Base-by-base conservation (phyloP, 345 rosid genomes). In the Angophora floribunda region DNA sequence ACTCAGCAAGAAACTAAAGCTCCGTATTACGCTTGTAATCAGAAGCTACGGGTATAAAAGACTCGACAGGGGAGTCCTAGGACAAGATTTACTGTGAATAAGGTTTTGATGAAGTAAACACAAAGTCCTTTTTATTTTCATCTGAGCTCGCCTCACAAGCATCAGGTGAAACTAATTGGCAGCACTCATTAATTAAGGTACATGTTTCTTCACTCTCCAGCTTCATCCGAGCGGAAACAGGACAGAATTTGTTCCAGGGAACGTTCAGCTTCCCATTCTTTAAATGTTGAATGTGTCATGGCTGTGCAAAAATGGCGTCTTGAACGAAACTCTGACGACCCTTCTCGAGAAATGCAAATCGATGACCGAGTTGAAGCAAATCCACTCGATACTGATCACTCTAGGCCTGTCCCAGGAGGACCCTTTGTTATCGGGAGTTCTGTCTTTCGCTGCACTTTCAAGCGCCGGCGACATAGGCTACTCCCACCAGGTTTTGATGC, bases 281-380 rank as follows among this genome's bases (percentile, higher is more conserved):
- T 92, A 89, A 88, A 93, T 94, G 96, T 85, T 90, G 94, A 92
- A 91, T 90, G 90, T 90, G 45, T 87, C 90, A 63, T 86, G 88
- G 86, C 75, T 91, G 14, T 87, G 90, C 53, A 87, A 78, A 36
- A 90, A 88, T 47, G 49, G 52, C 49, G 70, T 13, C 59, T 75
- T 52, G 12, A 41, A 26, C 55, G 91, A 88, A 85, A 49, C 52
- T 8, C 89, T 92, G 13, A 85, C 84, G 51, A 86, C 88, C 87
- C 89, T 93, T 57, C 91, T 92, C 61, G 95, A 93, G 49, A 93
- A 88, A 89, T 95, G 96, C 91, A 96, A 90, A 86, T 93, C 98
- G 24, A 90, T 92, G 90, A 53, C 89, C 41, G 91, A 91, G 70
- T 89, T 97, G n/a, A 91, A 89, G 87, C 95, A 93, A 89, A 89